Conservation (phyloP, 1,284 basidiomycete species). For the Pisolithus thermaeus region DNA sequence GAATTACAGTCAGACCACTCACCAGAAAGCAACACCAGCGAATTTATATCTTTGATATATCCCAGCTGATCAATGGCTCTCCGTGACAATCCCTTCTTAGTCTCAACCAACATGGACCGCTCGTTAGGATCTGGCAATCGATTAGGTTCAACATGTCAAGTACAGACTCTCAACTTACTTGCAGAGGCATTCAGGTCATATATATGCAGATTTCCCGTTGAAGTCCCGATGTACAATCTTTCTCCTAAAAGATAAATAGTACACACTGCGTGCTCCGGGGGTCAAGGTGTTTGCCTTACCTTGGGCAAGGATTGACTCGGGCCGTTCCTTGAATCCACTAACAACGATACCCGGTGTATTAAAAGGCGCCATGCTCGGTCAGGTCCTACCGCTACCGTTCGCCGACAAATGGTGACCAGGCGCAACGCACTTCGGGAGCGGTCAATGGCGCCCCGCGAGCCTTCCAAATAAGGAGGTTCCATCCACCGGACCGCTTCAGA, state of each 20-base stretch:
- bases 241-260: constrained; percentile 44
- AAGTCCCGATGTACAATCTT: constrained; percentile 72
- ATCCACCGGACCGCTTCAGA: too few relatives aligned
- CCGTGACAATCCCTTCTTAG: constrained; percentile 59
- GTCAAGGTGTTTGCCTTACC: constrained; percentile 25
- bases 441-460: background rate
- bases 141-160: constrained; percentile 1
- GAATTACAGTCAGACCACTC: constrained; percentile 19
- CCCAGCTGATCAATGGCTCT: constrained; percentile 83
- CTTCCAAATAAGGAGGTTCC: too few relatives aligned
- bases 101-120: constrained; percentile 51
- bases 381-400: background rate
- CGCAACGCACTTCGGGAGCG: background rate
- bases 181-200: constrained; percentile 45
- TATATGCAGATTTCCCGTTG: constrained; percentile 63
- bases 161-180: constrained; percentile 23
- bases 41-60: constrained; percentile 77
- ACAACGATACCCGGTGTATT: constrained; percentile 33
- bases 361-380: constrained; percentile 42
- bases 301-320: constrained; percentile 37
- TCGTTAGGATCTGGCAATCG: constrained; percentile 27
- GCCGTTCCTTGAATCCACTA: constrained; percentile 42
- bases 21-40: constrained; percentile 81
- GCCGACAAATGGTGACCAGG: background rate
- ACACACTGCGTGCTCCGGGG: constrained; percentile 3